Evolutionary conservation across 2,329 filamentous ascomycete genomes (phyloP), one percentile per base, ranked within the genome.

Genomic region (Aspergillus fumigatus): DNA sequence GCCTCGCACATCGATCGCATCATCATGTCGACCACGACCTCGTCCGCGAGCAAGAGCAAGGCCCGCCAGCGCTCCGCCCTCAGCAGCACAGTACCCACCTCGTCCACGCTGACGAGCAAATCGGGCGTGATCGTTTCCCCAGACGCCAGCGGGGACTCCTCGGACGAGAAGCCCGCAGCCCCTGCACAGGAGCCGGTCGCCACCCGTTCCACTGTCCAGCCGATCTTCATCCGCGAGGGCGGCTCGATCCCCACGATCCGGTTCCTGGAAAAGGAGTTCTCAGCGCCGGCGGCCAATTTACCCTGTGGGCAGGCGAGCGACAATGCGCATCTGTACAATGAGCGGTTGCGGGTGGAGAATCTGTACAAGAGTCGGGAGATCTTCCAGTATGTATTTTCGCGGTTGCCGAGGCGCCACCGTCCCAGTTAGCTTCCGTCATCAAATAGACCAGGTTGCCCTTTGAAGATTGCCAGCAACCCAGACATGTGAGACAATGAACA

Each of bases 281-380:
- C 83, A 2, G 94, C 94, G 0, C 92, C 92, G 0, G 93, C 94
- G 0, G 93, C 93, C 0, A 92, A 97, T 73, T 76, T 99, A 35
- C 95, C 94, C 0, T 97, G 92, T 68, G 95, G 95, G 0, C 92
- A 97, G 74, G 92, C 93, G 11, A 97, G 90, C 65, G 94, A 99
- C 69, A 87, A 88, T 52, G 94, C 93, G 19, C 94, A 99, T 82
- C 75, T 99, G 74, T 90, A 96, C 68, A 97, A 99, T 67, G 94
- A 99, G 80, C 79, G 94, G n/a, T 78, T 99, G 73, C 81, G 94
- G 52, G 79, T 99, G 55, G 77, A 89, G 65, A 99, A 99, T 74
- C 70, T 99, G 65, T 84, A 92, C 59, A 97, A 96, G 77, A 94
- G 91, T 61, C 85, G 92, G 61, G 91, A 94, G 73, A 96, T 99